Base-by-base conservation (phyloP, 805 yeast genomes). In the Komagataella kurtzmanii region DNA sequence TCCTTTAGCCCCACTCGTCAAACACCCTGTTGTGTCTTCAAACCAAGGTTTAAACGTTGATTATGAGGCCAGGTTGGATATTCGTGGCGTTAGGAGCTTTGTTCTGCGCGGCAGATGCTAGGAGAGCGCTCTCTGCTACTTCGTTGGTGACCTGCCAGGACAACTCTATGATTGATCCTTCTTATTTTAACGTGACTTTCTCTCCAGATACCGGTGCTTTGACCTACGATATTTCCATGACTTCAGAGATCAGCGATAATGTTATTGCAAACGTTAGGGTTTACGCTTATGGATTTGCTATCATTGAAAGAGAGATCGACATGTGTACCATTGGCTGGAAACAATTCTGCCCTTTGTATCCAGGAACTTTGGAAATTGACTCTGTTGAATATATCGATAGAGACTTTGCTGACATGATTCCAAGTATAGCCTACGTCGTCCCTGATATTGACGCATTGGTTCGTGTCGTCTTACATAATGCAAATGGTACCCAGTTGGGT, bases 121-220 rank as follows among this genome's bases (percentile, higher is more conserved):
- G 62, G 52, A 71, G 77, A 53, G 59, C 63, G 36, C 63, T 81
- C 18, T 61, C 62, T 18, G 96, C 96, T 7, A 71, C 84, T 14
- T 86, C 97, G 3, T 73, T 90, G 56, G 96, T 89, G 49, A 80
- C 95, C 7, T 90, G 97, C 69, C 83, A 83, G 86, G 85, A 81
- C 54, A 70, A 78, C 61, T 83, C 91, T 3, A 80, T 79, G 58
- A 68, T 90, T 53, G 74, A 86, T 2, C 91, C 96, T 2, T 70
- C 81, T 17, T 76, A 76, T 57, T 88, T 90, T 62, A 77, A 83
- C 58, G 95, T 90, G 45, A 71, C 74, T 1, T 87, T 88, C 64
- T 73, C 83, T 59, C 95, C 95, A 3, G 85, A 80, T 54, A 79
- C 79, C 58, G 65, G 79, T 21, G 75, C 90, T 4, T 66, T 90